Percentiles rank a stretch among this genome's conserved stretches.
phyloP scores from a whole-genome alignment of 163 green algal genomes.

The Volvox carteri region DNA sequence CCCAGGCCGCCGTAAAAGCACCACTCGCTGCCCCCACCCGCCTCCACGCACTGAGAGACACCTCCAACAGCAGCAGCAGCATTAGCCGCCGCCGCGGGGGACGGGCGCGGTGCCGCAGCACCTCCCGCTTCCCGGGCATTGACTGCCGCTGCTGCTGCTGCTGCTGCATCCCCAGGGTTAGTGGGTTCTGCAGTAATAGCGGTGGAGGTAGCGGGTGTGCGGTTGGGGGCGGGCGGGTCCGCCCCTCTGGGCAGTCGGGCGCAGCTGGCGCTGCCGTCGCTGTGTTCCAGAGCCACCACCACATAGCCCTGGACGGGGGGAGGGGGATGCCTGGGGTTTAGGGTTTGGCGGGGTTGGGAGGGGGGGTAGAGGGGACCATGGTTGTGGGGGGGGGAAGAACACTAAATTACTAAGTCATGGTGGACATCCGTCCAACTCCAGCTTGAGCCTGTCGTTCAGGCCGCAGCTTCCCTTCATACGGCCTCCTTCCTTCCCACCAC shows the following conservation, averaged over 20 bases:
- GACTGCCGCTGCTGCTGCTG: no score
- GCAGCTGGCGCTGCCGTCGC: slow-evolving; percentile 69
- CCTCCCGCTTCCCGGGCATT: no score
- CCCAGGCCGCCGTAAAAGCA: slow-evolving; percentile 22
- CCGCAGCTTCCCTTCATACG: no score
- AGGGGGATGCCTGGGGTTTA: no score
- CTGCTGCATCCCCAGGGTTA: no score
- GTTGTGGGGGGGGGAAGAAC: no score
- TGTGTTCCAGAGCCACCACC: slow-evolving; percentile 79
- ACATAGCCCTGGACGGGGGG: slow-evolving; percentile 57
- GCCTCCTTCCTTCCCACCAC: background rate
- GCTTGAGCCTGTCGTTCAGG: no score
- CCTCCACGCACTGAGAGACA: background rate
- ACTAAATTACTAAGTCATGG: no score
- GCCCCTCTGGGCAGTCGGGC: slow-evolving; percentile 39
- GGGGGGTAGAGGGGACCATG: no score
- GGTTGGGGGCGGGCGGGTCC: background rate
- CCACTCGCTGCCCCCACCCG: slow-evolving; percentile 36
- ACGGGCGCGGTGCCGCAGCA: background rate
- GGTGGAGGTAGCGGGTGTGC: background rate
- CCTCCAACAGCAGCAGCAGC: background rate
- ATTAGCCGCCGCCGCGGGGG: background rate
- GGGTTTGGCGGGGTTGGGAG: no score
- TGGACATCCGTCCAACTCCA: no score
- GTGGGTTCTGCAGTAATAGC: background rate